A percentile compares a stretch with the other conserved stretches of the same genome.
These are phyloP conservation scores for Trypanosomatidae sp. DNA, from an alignment of 208 protist species.

Conservation along the genomic window DNA sequence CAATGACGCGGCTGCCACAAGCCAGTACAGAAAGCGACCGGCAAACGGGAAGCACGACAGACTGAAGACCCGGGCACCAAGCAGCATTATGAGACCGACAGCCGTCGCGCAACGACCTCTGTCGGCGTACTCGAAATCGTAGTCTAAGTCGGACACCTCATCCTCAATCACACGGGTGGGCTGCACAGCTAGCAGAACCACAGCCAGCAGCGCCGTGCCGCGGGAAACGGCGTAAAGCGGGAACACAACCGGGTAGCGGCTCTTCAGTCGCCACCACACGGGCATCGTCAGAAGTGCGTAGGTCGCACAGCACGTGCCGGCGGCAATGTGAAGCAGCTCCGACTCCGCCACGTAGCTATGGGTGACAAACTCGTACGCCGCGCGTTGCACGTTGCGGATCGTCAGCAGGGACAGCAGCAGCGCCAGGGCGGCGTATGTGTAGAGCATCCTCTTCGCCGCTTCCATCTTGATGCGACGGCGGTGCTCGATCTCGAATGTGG, in stretches of 20 bases:
- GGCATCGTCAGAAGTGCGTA: slow-evolving; percentile 63
- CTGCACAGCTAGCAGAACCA: slow-evolving; percentile 51
- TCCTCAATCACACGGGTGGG: slow-evolving; percentile 36
- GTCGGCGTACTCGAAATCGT: slow-evolving; percentile 42
- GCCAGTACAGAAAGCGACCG: slow-evolving; percentile 55
- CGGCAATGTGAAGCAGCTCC: slow-evolving; percentile 57
- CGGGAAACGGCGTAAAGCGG: slow-evolving; percentile 24
- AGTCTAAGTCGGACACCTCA: slow-evolving; percentile 33
- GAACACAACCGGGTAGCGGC: slow-evolving; percentile 27
- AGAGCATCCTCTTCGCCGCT: slow-evolving; percentile 31
- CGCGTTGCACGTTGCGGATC: slow-evolving; percentile 76
- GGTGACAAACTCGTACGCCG: slow-evolving; percentile 81
- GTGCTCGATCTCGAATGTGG: slow-evolving; percentile 55
- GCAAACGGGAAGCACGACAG: slow-evolving; percentile 31
- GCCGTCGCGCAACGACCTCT: slow-evolving; percentile 27
- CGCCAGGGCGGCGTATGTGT: slow-evolving; percentile 35
- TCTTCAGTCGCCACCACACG: slow-evolving; percentile 48
- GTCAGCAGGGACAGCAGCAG: slow-evolving; percentile 46
- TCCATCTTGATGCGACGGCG: slow-evolving; percentile 34
- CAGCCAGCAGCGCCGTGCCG: slow-evolving; percentile 28
- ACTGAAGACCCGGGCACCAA: slow-evolving; percentile 31
- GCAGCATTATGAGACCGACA: slow-evolving; percentile 49
- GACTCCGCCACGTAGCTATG: slow-evolving; percentile 59
- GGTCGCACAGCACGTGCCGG: slow-evolving; percentile 50
- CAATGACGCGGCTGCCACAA: slow-evolving; percentile 32